Percentiles rank a stretch among this genome's conserved stretches.
Conservation (phyloP, 495 filamentous ascomycete species). For the Penicillium steckii region DNA sequence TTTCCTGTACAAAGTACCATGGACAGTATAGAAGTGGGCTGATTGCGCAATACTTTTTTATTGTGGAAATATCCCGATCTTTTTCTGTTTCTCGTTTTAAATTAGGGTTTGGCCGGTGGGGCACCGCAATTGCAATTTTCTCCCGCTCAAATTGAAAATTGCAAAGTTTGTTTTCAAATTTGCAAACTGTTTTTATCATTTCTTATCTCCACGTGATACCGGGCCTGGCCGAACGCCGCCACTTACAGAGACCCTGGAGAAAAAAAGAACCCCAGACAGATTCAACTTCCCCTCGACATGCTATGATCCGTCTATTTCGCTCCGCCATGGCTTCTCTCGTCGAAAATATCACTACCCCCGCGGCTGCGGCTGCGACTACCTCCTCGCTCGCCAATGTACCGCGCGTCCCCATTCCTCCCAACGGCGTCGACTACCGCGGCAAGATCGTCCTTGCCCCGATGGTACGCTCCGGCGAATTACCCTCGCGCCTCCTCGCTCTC, state of each 20-base stretch:
- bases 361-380: constrained; percentile 1
- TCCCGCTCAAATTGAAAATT: neutral
- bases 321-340: constrained; percentile 55
- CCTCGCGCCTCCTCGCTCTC: constrained; percentile 80
- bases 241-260: neutral
- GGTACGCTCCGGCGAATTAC: constrained; percentile 94
- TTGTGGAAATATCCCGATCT: too few species aligned
- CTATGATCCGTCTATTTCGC: constrained; percentile 45
- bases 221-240: constrained; percentile 11
- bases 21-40: neutral
- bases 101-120: too few species aligned
- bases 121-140: neutral
- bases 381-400: constrained; percentile 15
- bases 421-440: constrained; percentile 88
- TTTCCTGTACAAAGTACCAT: too few species aligned
- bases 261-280: constrained; percentile 5
- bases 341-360: too few species aligned
- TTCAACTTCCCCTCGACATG: constrained; percentile 23
- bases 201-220: constrained; percentile 31
- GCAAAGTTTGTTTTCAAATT: neutral
- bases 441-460: constrained; percentile 96
- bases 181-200: neutral
- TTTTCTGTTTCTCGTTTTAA: too few species aligned
- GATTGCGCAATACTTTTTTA: neutral
- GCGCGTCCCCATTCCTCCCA: constrained; percentile 77